Base-by-base conservation (phyloP, 164 flowering plant species). In the Tinospora cordifolia region DNA sequence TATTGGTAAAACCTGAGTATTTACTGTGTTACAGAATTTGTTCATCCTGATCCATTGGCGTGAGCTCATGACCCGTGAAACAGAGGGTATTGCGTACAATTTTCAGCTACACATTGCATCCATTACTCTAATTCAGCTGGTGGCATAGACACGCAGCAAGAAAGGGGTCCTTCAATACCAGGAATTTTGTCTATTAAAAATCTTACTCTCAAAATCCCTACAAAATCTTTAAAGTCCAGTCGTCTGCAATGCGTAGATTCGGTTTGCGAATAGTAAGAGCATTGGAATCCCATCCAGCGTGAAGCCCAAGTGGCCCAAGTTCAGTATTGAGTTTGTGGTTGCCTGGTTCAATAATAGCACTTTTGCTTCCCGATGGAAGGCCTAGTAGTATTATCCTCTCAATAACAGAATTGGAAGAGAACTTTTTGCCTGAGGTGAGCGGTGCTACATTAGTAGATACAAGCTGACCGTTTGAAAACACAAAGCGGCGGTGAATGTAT, bases 311-410 rank as follows among this genome's bases (percentile, higher is more conserved):
- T 10, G 95, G 93, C 9, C 96, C 95, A 15, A 76, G 62, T 68
- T 87, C 97, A 46, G 90, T 75, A 13, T 82, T 92, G 67, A 69
- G 80, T 78, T 77, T 87, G 40, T 72, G 73, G 70, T 87, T 88
- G 54, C 69, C 75, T 9, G 97, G 93, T 71, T 91, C 88, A 63
- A 92, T 69, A 6, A 85, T 72, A n/a, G 93, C 98, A 41, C 54
- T 79, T 72, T 84, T 91, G 0, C 84, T 71, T 7, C 74, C 75
- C 49, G 73, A 8, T 17, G 86, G 63, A 47, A 80, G 77, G 57
- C 99, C 99, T 19, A 92, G 83, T 39, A 95, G 64, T 40, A 95
- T 83, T 39, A 95, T 84, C 83, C 98, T 88, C 78, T 95, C 99
- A 27, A 95, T 72, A 3, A 85, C 75, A 74, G 84, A 85, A 1